phyloP scores from a whole-genome alignment of 768 basidiomycete genomes.

The Rhodotorula graminis region DNA sequence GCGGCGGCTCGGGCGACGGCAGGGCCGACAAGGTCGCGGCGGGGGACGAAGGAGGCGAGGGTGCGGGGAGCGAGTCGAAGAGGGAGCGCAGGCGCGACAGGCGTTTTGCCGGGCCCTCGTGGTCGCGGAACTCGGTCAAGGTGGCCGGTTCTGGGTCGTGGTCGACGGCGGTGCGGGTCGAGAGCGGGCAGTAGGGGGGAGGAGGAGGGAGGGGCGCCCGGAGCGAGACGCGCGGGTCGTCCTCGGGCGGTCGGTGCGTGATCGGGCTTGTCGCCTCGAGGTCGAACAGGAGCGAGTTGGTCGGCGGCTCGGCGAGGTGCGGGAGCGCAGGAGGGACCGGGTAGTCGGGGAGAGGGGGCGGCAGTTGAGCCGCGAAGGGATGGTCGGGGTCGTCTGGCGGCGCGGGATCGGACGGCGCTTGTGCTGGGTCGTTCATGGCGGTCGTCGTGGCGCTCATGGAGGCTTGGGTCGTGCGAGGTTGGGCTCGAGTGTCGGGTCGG shows the following conservation, averaged over 20 bases:
- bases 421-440: neutral
- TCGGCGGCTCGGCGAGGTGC: neutral
- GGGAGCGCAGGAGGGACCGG: neutral
- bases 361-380: neutral
- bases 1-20: neutral
- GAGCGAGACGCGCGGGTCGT: slow-evolving; percentile 32
- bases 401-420: neutral
- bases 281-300: slow-evolving; percentile 12
- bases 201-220: neutral
- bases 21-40: slow-evolving; percentile 17
- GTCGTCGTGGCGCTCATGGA: neutral
- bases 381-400: neutral
- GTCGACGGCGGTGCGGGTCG: neutral
- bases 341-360: neutral
- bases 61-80: slow-evolving; percentile 57
- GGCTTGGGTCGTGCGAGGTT: no score
- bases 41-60: slow-evolving; percentile 5
- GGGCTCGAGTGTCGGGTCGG: no score
- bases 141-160: slow-evolving; percentile 41
- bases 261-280: neutral
- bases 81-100: slow-evolving; percentile 60
- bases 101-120: slow-evolving; percentile 62
- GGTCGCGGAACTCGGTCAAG: slow-evolving; percentile 61
- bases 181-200: neutral
- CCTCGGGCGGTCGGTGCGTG: neutral